These are phyloP conservation scores for Leptodontidium sp. DNA, from an alignment of 2,329 filamentous ascomycete species.

Conservation along the genomic window DNA sequence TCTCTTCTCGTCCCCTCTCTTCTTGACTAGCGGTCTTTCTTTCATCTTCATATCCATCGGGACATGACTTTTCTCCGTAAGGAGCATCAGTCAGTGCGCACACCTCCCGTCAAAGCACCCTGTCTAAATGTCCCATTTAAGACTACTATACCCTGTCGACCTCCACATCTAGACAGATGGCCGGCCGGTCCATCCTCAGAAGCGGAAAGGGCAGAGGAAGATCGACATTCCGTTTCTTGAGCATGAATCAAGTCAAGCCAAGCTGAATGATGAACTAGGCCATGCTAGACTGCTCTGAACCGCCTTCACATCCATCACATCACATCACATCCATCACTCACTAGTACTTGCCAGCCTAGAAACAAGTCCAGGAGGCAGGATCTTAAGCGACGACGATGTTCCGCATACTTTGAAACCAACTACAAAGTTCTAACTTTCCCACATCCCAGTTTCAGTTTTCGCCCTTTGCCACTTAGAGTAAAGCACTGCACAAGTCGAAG, in stretches of 20 bases:
- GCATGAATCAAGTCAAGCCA: conserved; percentile 1
- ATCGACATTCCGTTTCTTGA: conserved; percentile 9
- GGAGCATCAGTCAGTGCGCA: not conserved
- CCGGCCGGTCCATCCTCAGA: not conserved
- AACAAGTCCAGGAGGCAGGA: not conserved
- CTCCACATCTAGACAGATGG: not conserved
- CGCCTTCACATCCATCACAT: not conserved
- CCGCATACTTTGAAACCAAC: conserved; percentile 16
- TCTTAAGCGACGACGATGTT: not conserved
- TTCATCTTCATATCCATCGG: not conserved
- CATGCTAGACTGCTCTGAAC: not conserved
- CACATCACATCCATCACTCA: not conserved
- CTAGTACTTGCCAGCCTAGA: not conserved
- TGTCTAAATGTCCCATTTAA: not conserved
- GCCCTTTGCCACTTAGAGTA: not conserved
- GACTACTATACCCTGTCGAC: conserved; percentile 5
- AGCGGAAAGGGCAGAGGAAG: not conserved
- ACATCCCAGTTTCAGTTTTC: conserved; percentile 5
- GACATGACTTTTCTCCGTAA: not conserved
- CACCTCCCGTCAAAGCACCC: conserved; percentile 10
- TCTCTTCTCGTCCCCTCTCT: not conserved
- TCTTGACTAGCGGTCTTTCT: not conserved
- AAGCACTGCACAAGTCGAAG: not conserved
- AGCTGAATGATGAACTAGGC: not conserved
- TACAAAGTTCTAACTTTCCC: not conserved